Base-by-base conservation (phyloP, 2,329 filamentous ascomycete species). In the Beauveria sp. region DNA sequence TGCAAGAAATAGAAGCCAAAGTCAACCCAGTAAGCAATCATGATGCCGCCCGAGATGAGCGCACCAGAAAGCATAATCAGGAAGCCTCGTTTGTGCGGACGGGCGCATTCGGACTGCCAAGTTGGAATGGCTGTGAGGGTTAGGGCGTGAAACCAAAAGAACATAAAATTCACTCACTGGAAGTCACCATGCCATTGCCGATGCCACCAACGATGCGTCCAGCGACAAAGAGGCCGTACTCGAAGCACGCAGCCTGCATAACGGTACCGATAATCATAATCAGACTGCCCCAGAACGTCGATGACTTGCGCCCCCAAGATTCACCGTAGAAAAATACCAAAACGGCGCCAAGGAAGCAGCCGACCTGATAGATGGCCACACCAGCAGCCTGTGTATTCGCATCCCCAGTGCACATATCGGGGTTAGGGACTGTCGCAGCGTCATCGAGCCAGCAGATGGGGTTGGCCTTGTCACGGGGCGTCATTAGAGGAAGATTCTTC, bases 21-120 rank as follows among this genome's bases (percentile, higher is more conserved):
- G 53, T 70, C 67, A 20, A 72, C 64, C 70, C 70, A 72, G 64
- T 72, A 72, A 14, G 70, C 69, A 49, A 72, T 69, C 62, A 70
- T 69, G 55, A 72, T 71, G 28, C 71, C 71, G 24, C 67, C 66
- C 2, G 67, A 67, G 28, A 70, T 70, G 42, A 70, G 66, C 28
- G 69, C 68, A 2, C 69, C 69, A 2, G 68, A 70, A 9, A 70
- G 63, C 20, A 67, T 64, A 20, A 70, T 70, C 24, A 70, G 68
- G 40, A 70, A 69, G 0, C 69, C 69, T 5, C 69, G 66, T 18
- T 66, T 65, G n/a, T 69, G 65, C 8, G 69, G 68, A 8, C 68
- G 66, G 2, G 69, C 69, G 26, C 68, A 70, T 45, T 70, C 69
- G 1, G 69, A 70, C 46, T 70, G 69, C 69, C 68, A 71, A 6